Base-by-base conservation (phyloP, 2,329 filamentous ascomycete species). In the Aspergillus neoniger region DNA sequence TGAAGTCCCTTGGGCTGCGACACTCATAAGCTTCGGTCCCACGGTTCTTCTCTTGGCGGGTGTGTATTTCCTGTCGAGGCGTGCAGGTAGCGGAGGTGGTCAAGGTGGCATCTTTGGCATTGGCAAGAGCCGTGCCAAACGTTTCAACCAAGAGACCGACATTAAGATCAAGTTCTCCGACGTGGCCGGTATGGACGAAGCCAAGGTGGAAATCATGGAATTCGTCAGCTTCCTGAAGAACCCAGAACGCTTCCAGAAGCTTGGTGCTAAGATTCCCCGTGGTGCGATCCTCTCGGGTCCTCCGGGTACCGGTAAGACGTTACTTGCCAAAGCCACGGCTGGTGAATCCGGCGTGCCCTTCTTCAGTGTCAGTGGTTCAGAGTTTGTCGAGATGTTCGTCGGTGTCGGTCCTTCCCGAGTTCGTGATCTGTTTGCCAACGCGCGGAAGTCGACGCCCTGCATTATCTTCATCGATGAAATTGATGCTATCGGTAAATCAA, bases 381-480 rank as follows among this genome's bases (percentile, higher is more conserved):
- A 99, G 76, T 99, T 99, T 74, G 94, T 99, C 32, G 95, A 99
- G 80, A 99, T 99, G 94, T 99, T 99, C 74, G 95, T 99, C 55
- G 95, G 95, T 86, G 95, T 99, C 62, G 95, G 95, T 77, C 91
- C 95, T 19, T 98, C 94, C 30, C 87, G 95, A 78, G 95, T 99
- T 54, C 88, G 95, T 70, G 95, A 99, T 77, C 81, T 99, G 55
- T 99, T 99, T 72, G 88, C 92, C 59, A 96, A 91, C 69, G 95
- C 95, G 17, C 88, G 95, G 60, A 98, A 98, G 83, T 96, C 91
- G 78, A 91, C 95, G 0, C 95, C 95, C 3, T 99, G 95, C 80
- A 99, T 99, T 78, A 96, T 99, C 77, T 99, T 99, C 82, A 98
- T 99, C 67, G 95, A 99, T 74, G 95, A 99, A 79, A 99, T 99